Base-by-base conservation (phyloP, 2,329 filamentous ascomycete species). In the Ophiostoma novo-ulmi region DNA sequence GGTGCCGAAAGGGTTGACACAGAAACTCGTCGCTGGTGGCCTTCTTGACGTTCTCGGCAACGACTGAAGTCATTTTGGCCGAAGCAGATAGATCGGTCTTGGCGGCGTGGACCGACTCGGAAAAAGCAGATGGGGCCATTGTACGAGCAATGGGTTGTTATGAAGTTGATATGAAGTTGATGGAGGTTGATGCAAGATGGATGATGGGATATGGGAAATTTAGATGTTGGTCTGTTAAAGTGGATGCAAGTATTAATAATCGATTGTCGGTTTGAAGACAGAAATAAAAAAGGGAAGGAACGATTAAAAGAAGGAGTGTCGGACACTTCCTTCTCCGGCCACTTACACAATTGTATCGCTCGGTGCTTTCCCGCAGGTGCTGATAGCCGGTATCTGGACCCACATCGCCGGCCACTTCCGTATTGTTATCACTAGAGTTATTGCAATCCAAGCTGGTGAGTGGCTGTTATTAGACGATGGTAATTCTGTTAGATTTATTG, bases 1-100 rank as follows among this genome's bases (percentile, higher is more conserved):
- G 58, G 80, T 80, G 11, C 83, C 85, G 0, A 88, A 80, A 0
- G 86, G 86, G 75, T 89, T 89, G 68, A 86, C 88, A 87, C 87
- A 89, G 77, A 5, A 39, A 39, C 8, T 38, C 36, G 17, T 55
- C 48, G 31, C 13, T 17, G 36, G 48, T 31, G 26, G 36, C 36
- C 26, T 20, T 22, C 2, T 5, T 22, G 36, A 10, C 13, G 36
- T 65, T 65, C 10, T 65, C 36, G 2, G 63, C 63, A 5, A 65
- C 36, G 7, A 65, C 63, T 17, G 63, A 14, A 8, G 55, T 22
- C 71, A 41, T 58, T 66, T 41, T 70, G 41, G 68, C 55, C 26
- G 68, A 26, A 1, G 63, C 39, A 13, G 68, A 48, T 1, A 35
- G 26, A 11, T 70, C 61, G 6, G 68, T 20, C 2, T 66, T 41